Conservation (phyloP, 192 early-diverging fungal genomes). For the Linnemannia hyalina region DNA sequence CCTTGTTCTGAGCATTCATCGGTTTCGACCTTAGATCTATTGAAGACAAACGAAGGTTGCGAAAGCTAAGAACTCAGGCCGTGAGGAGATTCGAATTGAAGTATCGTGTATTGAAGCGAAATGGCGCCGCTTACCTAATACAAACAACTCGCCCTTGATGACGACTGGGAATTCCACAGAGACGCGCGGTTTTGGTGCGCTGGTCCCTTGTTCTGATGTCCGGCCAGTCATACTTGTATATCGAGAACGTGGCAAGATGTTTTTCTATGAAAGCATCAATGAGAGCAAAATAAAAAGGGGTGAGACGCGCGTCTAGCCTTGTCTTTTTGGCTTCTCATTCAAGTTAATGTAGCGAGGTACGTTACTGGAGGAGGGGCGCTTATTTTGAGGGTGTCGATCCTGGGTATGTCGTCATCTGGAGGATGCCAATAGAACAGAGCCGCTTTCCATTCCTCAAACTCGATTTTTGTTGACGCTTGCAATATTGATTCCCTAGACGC, state of each 20-base stretch:
- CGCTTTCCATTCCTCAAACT: constrained; percentile 55
- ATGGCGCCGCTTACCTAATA: constrained; percentile 22
- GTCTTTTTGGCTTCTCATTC: not conserved
- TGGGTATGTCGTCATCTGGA: constrained; percentile 48
- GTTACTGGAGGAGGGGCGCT: constrained; percentile 38
- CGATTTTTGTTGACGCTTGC: constrained; percentile 44
- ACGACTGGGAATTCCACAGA: constrained; percentile 39
- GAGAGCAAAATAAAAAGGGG: not conserved
- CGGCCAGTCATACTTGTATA: constrained; percentile 32
- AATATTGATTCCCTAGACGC: constrained; percentile 42
- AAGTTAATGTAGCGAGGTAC: not conserved
- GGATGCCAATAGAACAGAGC: constrained; percentile 53
- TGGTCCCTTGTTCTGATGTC: constrained; percentile 5
- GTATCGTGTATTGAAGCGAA: not conserved
- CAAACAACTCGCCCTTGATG: constrained; percentile 36
- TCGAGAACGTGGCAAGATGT: constrained; percentile 26
- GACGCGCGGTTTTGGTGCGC: constrained; percentile 26
- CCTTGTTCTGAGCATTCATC: constrained; percentile 25
- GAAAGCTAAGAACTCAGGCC: too few species aligned
- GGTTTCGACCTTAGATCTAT: constrained; percentile 31
- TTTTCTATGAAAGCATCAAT: constrained; percentile 14
- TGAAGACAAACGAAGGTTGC: too few species aligned
- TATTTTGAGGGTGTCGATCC: constrained; percentile 36
- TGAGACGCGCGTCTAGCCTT: not conserved
- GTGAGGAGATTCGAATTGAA: not conserved